Base-by-base conservation (phyloP, 2,329 filamentous ascomycete species). In the Colletotrichum incanum region DNA sequence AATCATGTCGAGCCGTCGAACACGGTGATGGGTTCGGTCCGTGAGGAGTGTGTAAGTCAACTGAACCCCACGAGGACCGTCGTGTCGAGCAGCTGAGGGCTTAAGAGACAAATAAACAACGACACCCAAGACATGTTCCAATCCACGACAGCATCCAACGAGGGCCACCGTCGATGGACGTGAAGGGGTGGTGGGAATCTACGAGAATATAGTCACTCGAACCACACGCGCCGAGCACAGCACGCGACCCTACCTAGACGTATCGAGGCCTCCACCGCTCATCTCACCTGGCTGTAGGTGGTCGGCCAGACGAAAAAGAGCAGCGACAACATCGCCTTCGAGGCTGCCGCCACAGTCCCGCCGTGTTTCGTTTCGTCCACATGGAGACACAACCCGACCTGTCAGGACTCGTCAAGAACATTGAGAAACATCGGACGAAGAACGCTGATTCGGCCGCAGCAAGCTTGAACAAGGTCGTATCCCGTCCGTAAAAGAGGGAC, bases 401-500 rank as follows among this genome's bases (percentile, higher is more conserved):
- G 41, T 68, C 49, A 71, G 43, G 7, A 9, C 43, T 68, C 50
- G 20, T 26, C 9, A 39, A 39, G 34, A 45, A 43, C 31, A 43
- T 39, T 26, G 49, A 45, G 31, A 43, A 50, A 50, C 16, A 43
- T 43, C 41, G n/a, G 68, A 62, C 37, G 58, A 58, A 52, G 34
- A 41, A 50, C 50, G 58, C 55, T 60, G 55, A 71, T 61, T 71
- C 37, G 68, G 43, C 31, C 14, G 43, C 28, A 45, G 59, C 45
- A 52, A 41, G 23, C 31, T 23, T 31, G 54, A 20, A 58, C 58
- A 63, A 56, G 41, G 50, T 56, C 34, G 20, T 62, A 61, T 37
- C 50, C 26, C 31, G 49, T 31, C 31, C 28, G 11, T 45, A 23
- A 34, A 11, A 39, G 26, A 37, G 18, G 18, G 16, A 5, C 31